Conservation (phyloP, 2,329 filamentous ascomycete species). For the Alternaria metachromatica region DNA sequence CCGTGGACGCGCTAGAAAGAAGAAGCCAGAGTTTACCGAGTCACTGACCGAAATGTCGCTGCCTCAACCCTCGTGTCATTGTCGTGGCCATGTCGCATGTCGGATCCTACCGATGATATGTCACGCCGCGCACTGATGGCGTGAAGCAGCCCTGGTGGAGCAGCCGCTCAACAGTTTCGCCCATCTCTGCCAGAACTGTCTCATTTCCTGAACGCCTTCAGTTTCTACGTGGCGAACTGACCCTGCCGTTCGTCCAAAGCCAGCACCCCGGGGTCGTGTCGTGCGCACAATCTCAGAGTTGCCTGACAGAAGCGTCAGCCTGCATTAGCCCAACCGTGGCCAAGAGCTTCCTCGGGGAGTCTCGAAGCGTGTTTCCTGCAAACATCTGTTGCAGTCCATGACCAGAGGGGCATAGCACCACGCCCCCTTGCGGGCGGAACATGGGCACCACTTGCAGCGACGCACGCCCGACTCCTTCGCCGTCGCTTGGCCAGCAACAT, state of each 20-base stretch:
- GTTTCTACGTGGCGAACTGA: not conserved
- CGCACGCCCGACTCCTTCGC: slow-evolving; percentile 8
- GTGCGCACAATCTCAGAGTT: not conserved
- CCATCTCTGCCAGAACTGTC: not conserved
- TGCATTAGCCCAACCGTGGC: slow-evolving; percentile 13
- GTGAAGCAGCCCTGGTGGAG: not conserved
- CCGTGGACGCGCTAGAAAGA: not conserved
- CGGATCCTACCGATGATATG: not conserved
- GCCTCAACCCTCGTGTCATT: not conserved
- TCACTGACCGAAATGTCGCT: not conserved
- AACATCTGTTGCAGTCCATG: slow-evolving; percentile 17
- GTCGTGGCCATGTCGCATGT: slow-evolving; percentile 1
- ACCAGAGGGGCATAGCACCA: slow-evolving; percentile 8
- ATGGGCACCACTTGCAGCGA: slow-evolving; percentile 15
- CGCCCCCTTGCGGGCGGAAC: slow-evolving; percentile 12
- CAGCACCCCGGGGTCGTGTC: not conserved
- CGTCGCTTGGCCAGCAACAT: slow-evolving; percentile 6
- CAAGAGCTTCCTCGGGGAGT: slow-evolving; percentile 30
- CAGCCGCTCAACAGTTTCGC: not conserved
- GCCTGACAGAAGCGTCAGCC: slow-evolving; percentile 16
- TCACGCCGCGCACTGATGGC: slow-evolving; percentile 5
- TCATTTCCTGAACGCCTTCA: slow-evolving; percentile 4
- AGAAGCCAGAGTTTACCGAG: not conserved
- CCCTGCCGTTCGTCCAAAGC: not conserved
- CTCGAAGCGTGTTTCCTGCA: slow-evolving; percentile 32